A percentile compares a stretch with the other conserved stretches of the same genome.
phyloP scores from a whole-genome alignment of 768 basidiomycete species.

The Suillus hirtellus region DNA sequence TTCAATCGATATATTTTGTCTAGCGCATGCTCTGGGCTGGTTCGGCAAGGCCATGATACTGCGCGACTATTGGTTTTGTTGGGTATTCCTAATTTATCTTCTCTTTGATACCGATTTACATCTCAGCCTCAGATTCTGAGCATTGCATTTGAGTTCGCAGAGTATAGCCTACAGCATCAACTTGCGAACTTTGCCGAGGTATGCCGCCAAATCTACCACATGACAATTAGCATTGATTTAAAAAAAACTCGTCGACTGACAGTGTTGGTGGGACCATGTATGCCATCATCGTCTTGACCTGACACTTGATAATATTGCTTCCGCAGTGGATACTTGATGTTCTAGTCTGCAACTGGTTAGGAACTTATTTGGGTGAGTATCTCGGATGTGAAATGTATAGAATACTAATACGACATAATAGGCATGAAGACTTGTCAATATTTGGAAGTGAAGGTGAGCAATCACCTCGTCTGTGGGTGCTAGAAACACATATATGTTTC shows the following conservation, averaged over 20 bases:
- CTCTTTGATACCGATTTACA: constrained; percentile 9
- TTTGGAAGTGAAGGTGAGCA: constrained; percentile 78
- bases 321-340: constrained; percentile 84
- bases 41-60: constrained; percentile 90
- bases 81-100: constrained; percentile 49
- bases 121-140: constrained; percentile 65
- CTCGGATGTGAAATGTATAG: constrained; percentile 11
- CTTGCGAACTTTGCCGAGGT: constrained; percentile 89
- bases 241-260: background rate
- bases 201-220: constrained; percentile 28
- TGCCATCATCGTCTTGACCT: constrained; percentile 27
- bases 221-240: constrained; percentile 19
- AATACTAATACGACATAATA: constrained; percentile 31
- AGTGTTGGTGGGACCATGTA: constrained; percentile 97
- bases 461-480: background rate
- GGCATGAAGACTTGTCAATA: constrained; percentile 89
- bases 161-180: constrained; percentile 87
- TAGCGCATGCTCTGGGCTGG: constrained; percentile 86
- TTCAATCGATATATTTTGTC: constrained; percentile 83
- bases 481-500: constrained; percentile 13
- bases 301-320: constrained; percentile 18
- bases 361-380: constrained; percentile 71
- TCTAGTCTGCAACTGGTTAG: constrained; percentile 84
- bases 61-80: constrained; percentile 93
- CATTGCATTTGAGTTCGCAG: constrained; percentile 85